Conservation (phyloP, 2,329 filamentous ascomycete species). For the Botrytis elliptica region DNA sequence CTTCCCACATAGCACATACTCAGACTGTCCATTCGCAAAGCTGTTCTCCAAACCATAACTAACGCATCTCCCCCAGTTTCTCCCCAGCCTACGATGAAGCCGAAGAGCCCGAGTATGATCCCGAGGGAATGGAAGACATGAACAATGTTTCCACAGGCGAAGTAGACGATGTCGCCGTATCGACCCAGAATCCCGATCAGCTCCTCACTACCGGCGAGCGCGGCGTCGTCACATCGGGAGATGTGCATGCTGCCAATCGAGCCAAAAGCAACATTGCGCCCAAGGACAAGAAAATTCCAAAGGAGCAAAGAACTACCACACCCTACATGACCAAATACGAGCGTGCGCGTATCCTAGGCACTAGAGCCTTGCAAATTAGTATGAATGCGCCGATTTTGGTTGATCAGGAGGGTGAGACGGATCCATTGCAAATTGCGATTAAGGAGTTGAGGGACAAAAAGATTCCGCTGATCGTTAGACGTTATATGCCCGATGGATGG, state of each 20-base stretch:
- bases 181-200: constrained; percentile 56
- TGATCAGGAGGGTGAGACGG: constrained; percentile 94
- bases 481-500: constrained; percentile 96
- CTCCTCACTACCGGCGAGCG: constrained; percentile 39
- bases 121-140: constrained; percentile 49
- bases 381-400: constrained; percentile 98
- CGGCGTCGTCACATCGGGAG: constrained; percentile 57
- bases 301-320: constrained; percentile 84
- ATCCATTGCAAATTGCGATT: constrained; percentile 94
- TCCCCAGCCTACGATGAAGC: constrained; percentile 54
- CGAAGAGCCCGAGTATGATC: constrained; percentile 55
- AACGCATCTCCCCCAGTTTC: constrained; percentile 9
- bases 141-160: constrained; percentile 51
- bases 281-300: constrained; percentile 85
- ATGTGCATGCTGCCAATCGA: constrained; percentile 57
- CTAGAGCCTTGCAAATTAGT: constrained; percentile 92
- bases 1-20: not conserved
- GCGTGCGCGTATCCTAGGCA: constrained; percentile 87
- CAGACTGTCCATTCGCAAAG: not conserved
- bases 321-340: constrained; percentile 99
- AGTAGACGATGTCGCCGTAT: constrained; percentile 52
- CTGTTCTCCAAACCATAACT: not conserved
- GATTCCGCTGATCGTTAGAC: constrained; percentile 90
- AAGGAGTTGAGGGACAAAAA: constrained; percentile 99
- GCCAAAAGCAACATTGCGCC: constrained; percentile 55